phyloP scores from a whole-genome alignment of 306 rosid species.

The Biancaea sappan region DNA sequence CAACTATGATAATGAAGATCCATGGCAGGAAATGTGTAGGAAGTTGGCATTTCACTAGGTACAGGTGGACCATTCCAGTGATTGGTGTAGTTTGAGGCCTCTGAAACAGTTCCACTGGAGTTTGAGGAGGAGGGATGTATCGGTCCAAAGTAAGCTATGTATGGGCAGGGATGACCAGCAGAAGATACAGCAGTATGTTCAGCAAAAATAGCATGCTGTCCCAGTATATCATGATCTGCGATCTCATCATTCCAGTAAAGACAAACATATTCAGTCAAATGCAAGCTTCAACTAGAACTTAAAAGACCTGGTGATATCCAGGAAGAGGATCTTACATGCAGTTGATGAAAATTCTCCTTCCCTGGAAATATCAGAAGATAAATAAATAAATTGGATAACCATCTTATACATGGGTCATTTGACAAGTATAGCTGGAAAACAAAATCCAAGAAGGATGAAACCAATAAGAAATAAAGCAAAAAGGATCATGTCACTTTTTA shows the following conservation, averaged over 20 bases:
- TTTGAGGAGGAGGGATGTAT: conserved; percentile 91
- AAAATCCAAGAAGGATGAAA: neutral
- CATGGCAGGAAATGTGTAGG: conserved; percentile 85
- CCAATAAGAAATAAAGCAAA: neutral
- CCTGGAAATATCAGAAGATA: conserved; percentile 56
- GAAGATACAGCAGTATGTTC: conserved; percentile 89
- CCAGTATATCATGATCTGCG: conserved; percentile 92
- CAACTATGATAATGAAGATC: conserved; percentile 90
- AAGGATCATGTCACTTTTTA: neutral
- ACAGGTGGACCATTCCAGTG: conserved; percentile 83
- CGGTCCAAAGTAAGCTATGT: conserved; percentile 88
- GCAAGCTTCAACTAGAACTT: conserved; percentile 17
- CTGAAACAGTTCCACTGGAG: conserved; percentile 77
- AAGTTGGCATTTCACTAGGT: conserved; percentile 70
- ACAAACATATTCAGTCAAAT: conserved; percentile 36
- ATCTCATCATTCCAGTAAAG: conserved; percentile 45
- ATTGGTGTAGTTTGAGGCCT: conserved; percentile 62
- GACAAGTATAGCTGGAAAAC: neutral
- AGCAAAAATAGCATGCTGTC: conserved; percentile 88
- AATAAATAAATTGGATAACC: conserved; percentile 29
- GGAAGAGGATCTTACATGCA: conserved; percentile 68
- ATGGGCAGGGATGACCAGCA: conserved; percentile 89
- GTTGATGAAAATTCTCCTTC: conserved; percentile 84
- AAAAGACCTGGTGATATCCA: conserved; percentile 2
- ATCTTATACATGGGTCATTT: conserved; percentile 4